Percentiles rank a stretch among this genome's conserved stretches.
These are phyloP conservation scores for Ambrosia trifida DNA, from an alignment of 129 eudicot species.

Conservation along the genomic window DNA sequence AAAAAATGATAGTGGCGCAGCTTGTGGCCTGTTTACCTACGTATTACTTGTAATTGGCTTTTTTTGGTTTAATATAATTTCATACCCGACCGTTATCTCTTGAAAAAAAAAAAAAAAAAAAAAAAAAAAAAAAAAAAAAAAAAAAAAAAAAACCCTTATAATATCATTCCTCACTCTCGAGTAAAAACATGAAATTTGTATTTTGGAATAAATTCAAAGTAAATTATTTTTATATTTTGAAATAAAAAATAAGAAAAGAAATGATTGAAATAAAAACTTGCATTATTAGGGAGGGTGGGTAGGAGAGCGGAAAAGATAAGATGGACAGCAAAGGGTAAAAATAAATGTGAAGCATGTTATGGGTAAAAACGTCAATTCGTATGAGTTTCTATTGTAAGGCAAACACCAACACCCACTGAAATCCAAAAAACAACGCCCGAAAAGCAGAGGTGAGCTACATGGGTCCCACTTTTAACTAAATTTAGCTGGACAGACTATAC, in stretches of 20 bases:
- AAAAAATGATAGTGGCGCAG: too few relatives aligned
- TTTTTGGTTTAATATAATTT: too few relatives aligned
- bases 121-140: too few relatives aligned
- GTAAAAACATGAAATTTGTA: neutral
- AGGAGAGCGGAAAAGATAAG: constrained; percentile 26
- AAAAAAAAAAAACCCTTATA: too few relatives aligned
- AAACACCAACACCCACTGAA: constrained; percentile 43
- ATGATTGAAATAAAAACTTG: constrained; percentile 30
- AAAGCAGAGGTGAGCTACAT: constrained; percentile 62
- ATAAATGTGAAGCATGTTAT: constrained; percentile 45
- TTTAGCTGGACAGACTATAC: constrained; percentile 87
- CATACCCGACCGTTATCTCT: too few relatives aligned
- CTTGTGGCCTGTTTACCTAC: too few relatives aligned
- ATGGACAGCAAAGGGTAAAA: constrained; percentile 29
- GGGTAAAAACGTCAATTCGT: constrained; percentile 39
- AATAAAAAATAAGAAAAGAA: constrained; percentile 1
- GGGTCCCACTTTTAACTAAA: constrained; percentile 85
- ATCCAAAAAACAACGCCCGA: constrained; percentile 42
- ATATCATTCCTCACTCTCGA: neutral
- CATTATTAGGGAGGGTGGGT: constrained; percentile 37
- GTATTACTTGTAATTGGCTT: too few relatives aligned
- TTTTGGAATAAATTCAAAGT: neutral
- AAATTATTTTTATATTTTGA: neutral
- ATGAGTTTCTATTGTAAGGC: constrained; percentile 35
- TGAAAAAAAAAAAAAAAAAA: too few relatives aligned